phyloP scores from a whole-genome alignment of 2,329 filamentous ascomycete genomes.

The Passalora sequoiae region DNA sequence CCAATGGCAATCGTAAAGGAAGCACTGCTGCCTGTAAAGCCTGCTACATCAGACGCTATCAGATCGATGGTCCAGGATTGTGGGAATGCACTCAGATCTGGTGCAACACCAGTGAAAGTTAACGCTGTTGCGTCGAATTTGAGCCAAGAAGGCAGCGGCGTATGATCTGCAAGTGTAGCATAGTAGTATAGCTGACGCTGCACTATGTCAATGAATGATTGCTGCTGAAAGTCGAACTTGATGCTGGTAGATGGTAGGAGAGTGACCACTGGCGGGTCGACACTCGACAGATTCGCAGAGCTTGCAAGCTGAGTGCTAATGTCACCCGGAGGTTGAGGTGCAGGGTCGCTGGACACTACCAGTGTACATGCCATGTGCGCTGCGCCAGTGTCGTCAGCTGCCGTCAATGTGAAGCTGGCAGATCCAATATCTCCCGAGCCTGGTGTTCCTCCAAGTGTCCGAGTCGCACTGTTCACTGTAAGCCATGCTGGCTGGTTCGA shows the following conservation, averaged over 20 bases:
- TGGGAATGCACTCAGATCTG: constrained; percentile 60
- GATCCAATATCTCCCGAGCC: constrained; percentile 53
- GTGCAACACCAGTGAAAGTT: constrained; percentile 66
- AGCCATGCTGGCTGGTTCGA: constrained; percentile 66
- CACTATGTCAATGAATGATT: constrained; percentile 56
- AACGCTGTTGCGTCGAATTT: constrained; percentile 62
- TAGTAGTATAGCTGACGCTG: constrained; percentile 61
- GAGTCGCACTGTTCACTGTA: constrained; percentile 58
- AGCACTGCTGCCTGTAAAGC: constrained; percentile 63
- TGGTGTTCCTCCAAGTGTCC: constrained; percentile 68
- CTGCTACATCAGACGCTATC: constrained; percentile 73
- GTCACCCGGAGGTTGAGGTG: constrained; percentile 53
- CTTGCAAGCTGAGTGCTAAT: constrained; percentile 54
- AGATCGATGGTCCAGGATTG: constrained; percentile 68
- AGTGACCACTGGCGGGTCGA: constrained; percentile 54
- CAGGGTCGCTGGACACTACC: constrained; percentile 58
- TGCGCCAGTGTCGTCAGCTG: constrained; percentile 61
- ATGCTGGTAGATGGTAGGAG: constrained; percentile 35
- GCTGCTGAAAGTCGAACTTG: constrained; percentile 40
- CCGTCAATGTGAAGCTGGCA: constrained; percentile 60
- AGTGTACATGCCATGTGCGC: constrained; percentile 63
- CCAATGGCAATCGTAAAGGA: constrained; percentile 69
- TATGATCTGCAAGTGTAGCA: constrained; percentile 68
- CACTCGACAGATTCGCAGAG: constrained; percentile 50
- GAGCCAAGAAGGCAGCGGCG: constrained; percentile 82